Evolutionary conservation across 2,329 filamentous ascomycete species (phyloP), one percentile per base, ranked within the genome.

Genomic region (Cryphonectria parasitica): DNA sequence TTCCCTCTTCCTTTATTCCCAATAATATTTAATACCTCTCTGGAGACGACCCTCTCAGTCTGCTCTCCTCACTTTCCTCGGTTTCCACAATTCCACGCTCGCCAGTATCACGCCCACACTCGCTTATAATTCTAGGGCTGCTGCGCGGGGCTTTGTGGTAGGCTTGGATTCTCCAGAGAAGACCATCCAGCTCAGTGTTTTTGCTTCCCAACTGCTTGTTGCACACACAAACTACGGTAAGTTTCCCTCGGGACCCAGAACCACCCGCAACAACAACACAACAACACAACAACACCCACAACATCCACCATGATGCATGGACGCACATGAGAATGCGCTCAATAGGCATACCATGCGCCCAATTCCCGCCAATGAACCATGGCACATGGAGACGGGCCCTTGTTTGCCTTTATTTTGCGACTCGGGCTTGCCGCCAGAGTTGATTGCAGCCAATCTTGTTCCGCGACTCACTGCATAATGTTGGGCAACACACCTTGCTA

Each of bases 41-140:
- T n/a, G 22, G 36, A 45, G 36, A n/a, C 58, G 58, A 22, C 11
- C 22, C 22, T 68, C 60, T 6, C n/a, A 45, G 31, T n/a, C 60
- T 45, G 25, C 43, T 22, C 25, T 41, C 31, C 45, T 34, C 43
- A n/a, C 22, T 31, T n/a, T 49, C 7, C 45, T n/a, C 28, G 31
- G 66, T 68, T 68, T 39, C 66, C 66, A 68, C 66, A 67, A 52
- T 43, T 43, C 41, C 58, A 63, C 36, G 22, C 66, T 52, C 66
- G 25, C 41, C n/a, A 28, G 43, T 11, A 63, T n/a, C 22, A n/a
- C 66, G 36, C 31, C 62, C 22, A n/a, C 58, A 22, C 66, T 68
- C 66, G 66, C 66, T 63, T 62, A 68, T 34, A 49, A 34, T 43
- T 28, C 19, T 36, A 39, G 58, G 58, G 66, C 56, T 68, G 56